phyloP scores from a whole-genome alignment of 2,329 filamentous ascomycete genomes.

The Apiospora kogelbergensis region DNA sequence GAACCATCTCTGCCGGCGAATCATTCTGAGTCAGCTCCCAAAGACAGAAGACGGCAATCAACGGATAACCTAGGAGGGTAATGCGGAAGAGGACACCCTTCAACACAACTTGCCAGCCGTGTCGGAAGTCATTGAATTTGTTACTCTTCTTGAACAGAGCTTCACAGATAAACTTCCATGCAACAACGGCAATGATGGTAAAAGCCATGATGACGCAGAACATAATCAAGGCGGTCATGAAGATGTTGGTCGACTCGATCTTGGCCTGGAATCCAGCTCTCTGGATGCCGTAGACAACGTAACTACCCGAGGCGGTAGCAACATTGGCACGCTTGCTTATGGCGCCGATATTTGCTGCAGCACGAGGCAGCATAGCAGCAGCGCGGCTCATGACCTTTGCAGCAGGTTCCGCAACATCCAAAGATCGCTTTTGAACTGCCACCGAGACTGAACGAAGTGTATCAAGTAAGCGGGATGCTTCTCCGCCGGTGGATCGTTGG shows the following conservation, averaged over 20 bases:
- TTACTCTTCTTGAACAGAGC: slow-evolving; percentile 72
- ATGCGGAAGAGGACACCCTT: slow-evolving; percentile 93
- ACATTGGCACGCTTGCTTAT: slow-evolving; percentile 57
- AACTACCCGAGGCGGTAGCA: slow-evolving; percentile 53
- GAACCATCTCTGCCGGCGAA: slow-evolving; percentile 80
- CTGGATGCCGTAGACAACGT: slow-evolving; percentile 76
- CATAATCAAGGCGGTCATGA: slow-evolving; percentile 87
- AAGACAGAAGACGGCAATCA: slow-evolving; percentile 85
- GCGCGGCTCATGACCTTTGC: slow-evolving; percentile 55
- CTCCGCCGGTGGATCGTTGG: slow-evolving; percentile 87
- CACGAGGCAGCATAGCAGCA: slow-evolving; percentile 49
- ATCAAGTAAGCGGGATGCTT: slow-evolving; percentile 75
- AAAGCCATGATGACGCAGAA: slow-evolving; percentile 81
- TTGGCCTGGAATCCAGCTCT: slow-evolving; percentile 82
- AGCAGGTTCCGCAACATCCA: slow-evolving; percentile 34
- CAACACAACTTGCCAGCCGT: slow-evolving; percentile 88
- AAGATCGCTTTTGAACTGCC: slow-evolving; percentile 69
- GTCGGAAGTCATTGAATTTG: slow-evolving; percentile 90
- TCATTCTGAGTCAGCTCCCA: slow-evolving; percentile 91
- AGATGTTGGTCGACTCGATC: slow-evolving; percentile 90
- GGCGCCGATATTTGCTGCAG: slow-evolving; percentile 31
- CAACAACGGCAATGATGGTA: slow-evolving; percentile 68
- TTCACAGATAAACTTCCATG: slow-evolving; percentile 83
- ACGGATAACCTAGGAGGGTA: slow-evolving; percentile 86
- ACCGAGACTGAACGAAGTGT: slow-evolving; percentile 75